Base-by-base conservation (phyloP, 768 basidiomycete genomes). In the Sarcodon sp. region DNA sequence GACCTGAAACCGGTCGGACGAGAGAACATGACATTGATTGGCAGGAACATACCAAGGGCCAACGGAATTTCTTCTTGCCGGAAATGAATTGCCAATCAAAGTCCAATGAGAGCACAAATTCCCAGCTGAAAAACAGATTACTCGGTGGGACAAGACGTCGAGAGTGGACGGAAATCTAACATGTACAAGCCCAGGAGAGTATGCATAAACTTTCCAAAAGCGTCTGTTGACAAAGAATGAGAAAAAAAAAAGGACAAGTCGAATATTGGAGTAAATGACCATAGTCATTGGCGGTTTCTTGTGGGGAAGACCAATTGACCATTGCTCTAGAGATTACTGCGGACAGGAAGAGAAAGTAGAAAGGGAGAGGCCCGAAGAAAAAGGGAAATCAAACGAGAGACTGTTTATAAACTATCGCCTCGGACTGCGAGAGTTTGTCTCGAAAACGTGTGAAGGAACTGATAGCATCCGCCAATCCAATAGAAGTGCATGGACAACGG, bases 51-150 rank as follows among this genome's bases (percentile, higher is more conserved):
- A 83, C 80, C 76, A 84, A 62, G 45, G 82, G 81, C 82, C 82
- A 83, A 41, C 65, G 70, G 61, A 83, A 83, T 43, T 55, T 66
- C 54, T 72, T 75, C 61, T 71, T 71, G 38, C 80, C 68, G 10
- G 70, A 64, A 53, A 84, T 54, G 52, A 73, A 76, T 50, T 76
- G 66, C 76, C 76, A 81, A 60, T 84, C 82, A 54, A 83, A 84
- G 49, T 69, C 57, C 48, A 82, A 59, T 18, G 79, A 79, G 8
- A 72, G 74, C 52, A 72, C 68, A 64, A 77, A 79, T 59, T 84
- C 81, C 80, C 81, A 83, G 44, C 80, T 83, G 53, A 49, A 44
- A 32, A 18, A 50, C 43, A 27, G 37, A 43, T 57, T 27, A 27
- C 21, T 27, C n/a, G 7, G 39, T 9, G 27, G 13, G 39, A 41